Conservation (phyloP, 441 rosid genomes). For the Pelargonium fulgidum region DNA sequence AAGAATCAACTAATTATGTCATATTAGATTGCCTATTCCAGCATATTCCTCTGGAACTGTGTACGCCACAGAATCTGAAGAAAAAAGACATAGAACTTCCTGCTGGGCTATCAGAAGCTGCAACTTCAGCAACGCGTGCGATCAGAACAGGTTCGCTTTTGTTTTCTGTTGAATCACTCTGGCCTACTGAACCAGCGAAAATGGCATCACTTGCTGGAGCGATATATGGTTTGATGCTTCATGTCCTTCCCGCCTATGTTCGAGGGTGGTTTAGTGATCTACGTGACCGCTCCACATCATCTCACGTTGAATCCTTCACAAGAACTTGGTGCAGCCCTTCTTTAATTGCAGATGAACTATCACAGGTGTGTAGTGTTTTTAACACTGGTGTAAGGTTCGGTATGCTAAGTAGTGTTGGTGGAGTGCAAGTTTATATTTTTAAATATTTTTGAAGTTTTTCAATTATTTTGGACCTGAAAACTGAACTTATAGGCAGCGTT, state of each 20-base stretch:
- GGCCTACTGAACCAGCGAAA: conserved; percentile 61
- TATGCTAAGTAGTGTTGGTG: background rate
- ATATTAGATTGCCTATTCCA: conserved; percentile 86
- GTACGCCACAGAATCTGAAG: conserved; percentile 46
- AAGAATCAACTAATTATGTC: conserved; percentile 51
- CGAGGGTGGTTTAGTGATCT: conserved; percentile 83
- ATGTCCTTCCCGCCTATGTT: conserved; percentile 89
- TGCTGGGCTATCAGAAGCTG: conserved; percentile 51
- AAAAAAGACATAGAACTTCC: conserved; percentile 70
- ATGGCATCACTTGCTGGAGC: conserved; percentile 85
- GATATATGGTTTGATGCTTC: conserved; percentile 74
- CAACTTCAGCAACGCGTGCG: conserved; percentile 59
- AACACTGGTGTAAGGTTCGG: conserved; percentile 11
- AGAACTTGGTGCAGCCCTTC: conserved; percentile 93
- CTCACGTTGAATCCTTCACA: conserved; percentile 72
- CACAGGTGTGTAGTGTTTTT: conserved; percentile 51
- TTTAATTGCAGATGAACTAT: conserved; percentile 66
- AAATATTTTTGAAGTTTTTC: conserved; percentile 1
- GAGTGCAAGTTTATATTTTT: conserved; percentile 1
- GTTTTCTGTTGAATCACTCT: conserved; percentile 65
- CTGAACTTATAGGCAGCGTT: background rate
- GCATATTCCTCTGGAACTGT: conserved; percentile 71
- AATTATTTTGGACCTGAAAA: conserved; percentile 1
- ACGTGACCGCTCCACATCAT: conserved; percentile 70
- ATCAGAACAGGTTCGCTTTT: conserved; percentile 59